Conservation (phyloP, 345 rosid species). For the Populus simonii region DNA sequence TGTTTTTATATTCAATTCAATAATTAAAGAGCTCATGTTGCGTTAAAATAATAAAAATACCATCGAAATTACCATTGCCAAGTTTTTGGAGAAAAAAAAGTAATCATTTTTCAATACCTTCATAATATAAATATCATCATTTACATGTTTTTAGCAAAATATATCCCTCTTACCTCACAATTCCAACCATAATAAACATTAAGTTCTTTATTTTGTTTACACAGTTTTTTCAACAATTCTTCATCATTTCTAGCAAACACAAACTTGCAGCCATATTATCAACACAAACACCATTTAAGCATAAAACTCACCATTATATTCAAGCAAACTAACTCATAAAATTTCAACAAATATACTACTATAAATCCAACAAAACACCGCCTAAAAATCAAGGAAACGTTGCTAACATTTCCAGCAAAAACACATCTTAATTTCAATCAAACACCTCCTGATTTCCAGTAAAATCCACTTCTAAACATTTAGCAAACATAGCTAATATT, state of each 20-base stretch:
- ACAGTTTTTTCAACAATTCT: not conserved
- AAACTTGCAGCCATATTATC: not conserved
- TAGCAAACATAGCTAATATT: no score
- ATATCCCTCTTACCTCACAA: not conserved
- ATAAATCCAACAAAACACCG: not conserved
- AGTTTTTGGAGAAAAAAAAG: not conserved
- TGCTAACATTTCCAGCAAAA: not conserved
- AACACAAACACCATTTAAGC: not conserved
- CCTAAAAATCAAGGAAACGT: not conserved
- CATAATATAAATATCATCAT: not conserved
- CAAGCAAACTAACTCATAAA: not conserved
- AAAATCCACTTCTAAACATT: no score
- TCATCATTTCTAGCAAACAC: not conserved
- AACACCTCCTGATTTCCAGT: not conserved
- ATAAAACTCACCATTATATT: no score
- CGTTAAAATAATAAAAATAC: no score
- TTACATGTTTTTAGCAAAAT: not conserved
- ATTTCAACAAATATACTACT: no score
- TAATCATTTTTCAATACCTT: not conserved
- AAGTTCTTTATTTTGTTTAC: not conserved
- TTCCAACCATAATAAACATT: not conserved
- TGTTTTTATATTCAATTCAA: no score
- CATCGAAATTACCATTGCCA: no score
- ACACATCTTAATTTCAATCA: not conserved
- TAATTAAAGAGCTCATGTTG: no score